Evolutionary conservation across 805 yeast species (phyloP).

Genomic region (Candida insectorum): DNA sequence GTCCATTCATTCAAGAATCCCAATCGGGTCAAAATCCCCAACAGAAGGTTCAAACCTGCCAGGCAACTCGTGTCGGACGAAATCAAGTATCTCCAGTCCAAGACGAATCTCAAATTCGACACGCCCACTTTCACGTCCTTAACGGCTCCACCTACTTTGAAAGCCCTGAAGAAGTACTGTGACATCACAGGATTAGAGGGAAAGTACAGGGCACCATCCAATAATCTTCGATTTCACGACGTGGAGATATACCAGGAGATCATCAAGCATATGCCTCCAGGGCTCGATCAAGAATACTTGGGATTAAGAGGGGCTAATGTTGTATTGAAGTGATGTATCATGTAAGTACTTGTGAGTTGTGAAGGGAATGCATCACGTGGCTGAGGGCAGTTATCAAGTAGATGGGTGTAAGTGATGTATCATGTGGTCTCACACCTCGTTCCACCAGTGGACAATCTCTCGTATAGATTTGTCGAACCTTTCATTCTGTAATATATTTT

Average conservation of each 20-base stretch:
- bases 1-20: conserved; percentile 58
- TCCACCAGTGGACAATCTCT: conserved; percentile 25
- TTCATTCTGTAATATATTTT: conserved; percentile 22
- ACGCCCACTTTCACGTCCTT: conserved; percentile 68
- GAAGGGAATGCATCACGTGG: no score
- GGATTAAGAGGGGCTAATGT: conserved; percentile 87
- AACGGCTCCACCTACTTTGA: conserved; percentile 83
- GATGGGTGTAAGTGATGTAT: no score
- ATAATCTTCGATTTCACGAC: conserved; percentile 74
- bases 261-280: conserved; percentile 77
- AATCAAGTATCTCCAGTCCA: conserved; percentile 53
- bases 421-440: no score
- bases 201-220: conserved; percentile 69
- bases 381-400: no score
- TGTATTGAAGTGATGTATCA: conserved; percentile 48
- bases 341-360: no score
- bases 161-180: conserved; percentile 81
- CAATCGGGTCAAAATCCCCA: conserved; percentile 43
- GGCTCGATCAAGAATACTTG: conserved; percentile 89
- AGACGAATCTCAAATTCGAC: conserved; percentile 38
- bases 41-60: conserved; percentile 66
- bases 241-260: conserved; percentile 74
- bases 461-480: conserved; percentile 28
- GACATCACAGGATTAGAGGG: conserved; percentile 90
- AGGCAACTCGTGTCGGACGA: conserved; percentile 79